Evolutionary conservation across 176 grass and related monocot genomes (phyloP).

Genomic region (Phyllostachys edulis): DNA sequence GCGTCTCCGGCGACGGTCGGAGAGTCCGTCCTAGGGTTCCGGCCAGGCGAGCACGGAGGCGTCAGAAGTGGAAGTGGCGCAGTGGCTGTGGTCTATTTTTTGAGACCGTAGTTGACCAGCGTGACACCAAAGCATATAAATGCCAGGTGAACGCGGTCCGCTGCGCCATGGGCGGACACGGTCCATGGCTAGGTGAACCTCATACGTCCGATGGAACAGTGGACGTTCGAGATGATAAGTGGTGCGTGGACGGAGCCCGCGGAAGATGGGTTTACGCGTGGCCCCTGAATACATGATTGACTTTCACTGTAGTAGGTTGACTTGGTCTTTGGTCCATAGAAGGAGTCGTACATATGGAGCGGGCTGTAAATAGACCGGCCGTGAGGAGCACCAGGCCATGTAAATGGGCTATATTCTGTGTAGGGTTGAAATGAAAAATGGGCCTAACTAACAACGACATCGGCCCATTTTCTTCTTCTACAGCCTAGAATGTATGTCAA

Average conservation of each 20-base stretch:
- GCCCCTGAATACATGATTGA: not conserved
- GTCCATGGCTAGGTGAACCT: no score
- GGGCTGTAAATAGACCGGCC: not conserved
- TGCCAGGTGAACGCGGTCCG: not conserved
- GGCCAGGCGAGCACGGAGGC: constrained; percentile 8
- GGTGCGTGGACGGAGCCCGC: not conserved
- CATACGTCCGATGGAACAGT: not conserved
- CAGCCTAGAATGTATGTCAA: no score
- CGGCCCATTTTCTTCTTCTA: no score
- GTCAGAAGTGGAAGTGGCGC: constrained; percentile 4
- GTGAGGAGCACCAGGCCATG: not conserved
- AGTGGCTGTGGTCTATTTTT: constrained; percentile 5
- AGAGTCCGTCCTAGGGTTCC: constrained; percentile 39
- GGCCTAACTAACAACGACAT: no score
- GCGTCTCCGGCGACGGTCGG: not conserved
- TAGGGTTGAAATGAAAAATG: not conserved
- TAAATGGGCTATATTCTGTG: not conserved
- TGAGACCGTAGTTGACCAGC: constrained; percentile 42
- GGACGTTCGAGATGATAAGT: accelerated
- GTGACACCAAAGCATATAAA: no score
- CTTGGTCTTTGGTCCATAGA: not conserved
- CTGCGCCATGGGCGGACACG: not conserved
- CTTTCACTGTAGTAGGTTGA: not conserved
- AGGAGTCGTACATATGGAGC: no score
- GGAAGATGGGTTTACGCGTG: not conserved